Evolutionary conservation across 345 rosid genomes (phyloP), one percentile per base, ranked within the genome.

Genomic region (Noccaea bulbosa): DNA sequence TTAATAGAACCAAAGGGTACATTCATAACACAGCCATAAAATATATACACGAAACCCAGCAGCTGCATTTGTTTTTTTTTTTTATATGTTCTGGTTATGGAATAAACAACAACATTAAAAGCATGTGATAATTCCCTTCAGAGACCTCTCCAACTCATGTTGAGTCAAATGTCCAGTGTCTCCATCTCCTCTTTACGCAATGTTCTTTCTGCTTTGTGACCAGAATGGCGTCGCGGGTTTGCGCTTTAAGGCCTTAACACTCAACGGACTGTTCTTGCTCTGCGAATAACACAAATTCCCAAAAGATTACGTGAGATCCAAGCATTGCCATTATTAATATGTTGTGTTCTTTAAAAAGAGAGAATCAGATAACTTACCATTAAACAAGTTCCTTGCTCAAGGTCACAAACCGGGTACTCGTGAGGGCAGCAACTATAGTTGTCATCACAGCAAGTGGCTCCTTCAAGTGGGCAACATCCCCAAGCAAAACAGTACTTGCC

Each of bases 391-490:
- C 97, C 97, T 2, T 81, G 74, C 0, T 73, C 57, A 48, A 88
- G 27, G 46, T 93, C 83, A 61, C 99, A 93, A 77, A 93, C 40
- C 0, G 99, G 99, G 55, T 81, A 89, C 7, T 94, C 96, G 4
- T 82, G 90, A 0, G 99, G 99, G 78, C 97, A 91, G 82, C 99
- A 94, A 65, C 99, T 91, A 33, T 75, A 79, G 55, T 85, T 81
- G 57, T 94, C 96, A 0, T 86, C 97, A 63, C 99, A 94, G 71
- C 99, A 94, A 61, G 90, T 85, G 24, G 97, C 99, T 11, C 83
- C 80, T 72, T 91, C 99, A 6, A 89, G 83, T 1, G 96, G 96
- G 79, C 99, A 94, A 85, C 99, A 91, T 68, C 99, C 99, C 97
- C 99, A 94, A 44, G 81, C 78, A 48, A 91, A 83, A 81, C 99